A percentile compares a stretch with the other conserved stretches of the same genome.
Evolutionary conservation across 257 asterid genomes (phyloP).

Genomic region (Solanum rostratum): DNA sequence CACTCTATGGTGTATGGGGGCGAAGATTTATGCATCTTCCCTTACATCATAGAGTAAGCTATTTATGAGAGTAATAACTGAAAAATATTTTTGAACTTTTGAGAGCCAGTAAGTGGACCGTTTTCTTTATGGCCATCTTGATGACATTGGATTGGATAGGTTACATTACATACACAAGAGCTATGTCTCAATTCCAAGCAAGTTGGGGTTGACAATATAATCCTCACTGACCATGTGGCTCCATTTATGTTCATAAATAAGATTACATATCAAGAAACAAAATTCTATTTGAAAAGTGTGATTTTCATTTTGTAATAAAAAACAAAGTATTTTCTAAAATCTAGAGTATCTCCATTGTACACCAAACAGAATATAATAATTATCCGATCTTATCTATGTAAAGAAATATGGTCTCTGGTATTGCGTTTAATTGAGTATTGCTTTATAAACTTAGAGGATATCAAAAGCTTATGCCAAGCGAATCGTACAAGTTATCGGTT

Average conservation of each 20-base stretch:
- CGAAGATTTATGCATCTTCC: not conserved
- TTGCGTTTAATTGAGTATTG: not conserved
- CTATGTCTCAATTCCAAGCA: not conserved
- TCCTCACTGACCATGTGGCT: not conserved
- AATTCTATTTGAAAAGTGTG: not conserved
- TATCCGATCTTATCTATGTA: not conserved
- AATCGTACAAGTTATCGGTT: not conserved
- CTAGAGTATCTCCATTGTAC: not conserved
- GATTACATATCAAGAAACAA: not conserved
- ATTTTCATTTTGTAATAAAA: not conserved
- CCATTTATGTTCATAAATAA: not conserved
- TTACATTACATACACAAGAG: not conserved
- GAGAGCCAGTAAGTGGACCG: not conserved
- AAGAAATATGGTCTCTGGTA: not conserved
- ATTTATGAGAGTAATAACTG: not conserved
- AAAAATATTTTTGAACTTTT: not conserved
- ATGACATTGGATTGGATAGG: not conserved
- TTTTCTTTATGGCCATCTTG: not conserved
- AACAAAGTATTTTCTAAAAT: not conserved
- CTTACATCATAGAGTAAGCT: not conserved
- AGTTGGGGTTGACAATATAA: not conserved
- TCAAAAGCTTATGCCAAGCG: not conserved
- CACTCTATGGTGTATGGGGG: not conserved
- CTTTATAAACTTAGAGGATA: not conserved
- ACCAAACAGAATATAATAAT: not conserved